Evolutionary conservation across 1,284 basidiomycete species (phyloP).

Genomic region (Singerocomus inundabilis): DNA sequence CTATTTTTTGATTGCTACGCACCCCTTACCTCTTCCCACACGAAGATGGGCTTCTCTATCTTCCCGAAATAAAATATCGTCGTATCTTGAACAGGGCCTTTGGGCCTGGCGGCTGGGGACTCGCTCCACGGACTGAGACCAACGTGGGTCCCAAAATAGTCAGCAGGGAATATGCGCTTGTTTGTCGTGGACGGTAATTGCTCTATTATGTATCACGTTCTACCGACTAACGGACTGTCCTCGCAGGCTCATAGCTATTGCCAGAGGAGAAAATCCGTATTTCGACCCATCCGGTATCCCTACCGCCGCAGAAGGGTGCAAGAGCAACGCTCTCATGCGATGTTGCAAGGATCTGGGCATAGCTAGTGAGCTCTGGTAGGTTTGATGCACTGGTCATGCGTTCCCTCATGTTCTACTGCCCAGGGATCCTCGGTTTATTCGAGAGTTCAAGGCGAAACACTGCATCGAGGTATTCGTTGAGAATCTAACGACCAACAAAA

Average conservation of each 20-base stretch:
- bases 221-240: background rate
- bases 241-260: conserved; percentile 81
- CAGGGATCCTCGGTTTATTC: conserved; percentile 95
- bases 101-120: conserved; percentile 96
- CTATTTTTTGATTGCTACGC: background rate
- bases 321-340: conserved; percentile 96
- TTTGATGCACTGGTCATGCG: background rate
- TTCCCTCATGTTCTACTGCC: background rate
- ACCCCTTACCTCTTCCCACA: background rate
- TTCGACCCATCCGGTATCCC: conserved; percentile 91
- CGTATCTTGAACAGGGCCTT: conserved; percentile 92
- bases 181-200: conserved; percentile 85
- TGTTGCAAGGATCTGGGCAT: conserved; percentile 98
- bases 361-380: conserved; percentile 93
- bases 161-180: conserved; percentile 91
- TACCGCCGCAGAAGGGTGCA: conserved; percentile 94
- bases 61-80: conserved; percentile 99
- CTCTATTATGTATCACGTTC: background rate
- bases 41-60: conserved; percentile 89
- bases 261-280: conserved; percentile 96
- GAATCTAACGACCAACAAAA: conserved; percentile 81
- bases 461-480: conserved; percentile 88
- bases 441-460: conserved; percentile 85
- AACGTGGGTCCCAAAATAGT: conserved; percentile 89
- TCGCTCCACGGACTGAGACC: conserved; percentile 91